These are phyloP conservation scores for Septoria linicola DNA, from an alignment of 2,329 filamentous ascomycete species.

Conservation along the genomic window DNA sequence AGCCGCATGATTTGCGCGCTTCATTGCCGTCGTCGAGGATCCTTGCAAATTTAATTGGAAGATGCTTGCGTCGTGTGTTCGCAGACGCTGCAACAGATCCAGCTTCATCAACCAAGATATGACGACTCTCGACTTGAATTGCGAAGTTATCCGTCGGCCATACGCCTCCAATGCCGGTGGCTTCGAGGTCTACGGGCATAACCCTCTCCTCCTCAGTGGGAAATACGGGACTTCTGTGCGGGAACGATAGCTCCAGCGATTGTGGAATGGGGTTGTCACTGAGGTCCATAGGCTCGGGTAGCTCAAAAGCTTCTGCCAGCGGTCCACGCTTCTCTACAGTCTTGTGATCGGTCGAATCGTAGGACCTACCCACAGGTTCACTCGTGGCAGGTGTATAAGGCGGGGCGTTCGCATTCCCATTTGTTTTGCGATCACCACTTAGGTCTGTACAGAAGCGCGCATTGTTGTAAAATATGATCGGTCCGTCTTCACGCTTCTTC, in stretches of 20 bases:
- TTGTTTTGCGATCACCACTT: constrained; percentile 58
- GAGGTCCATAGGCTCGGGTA: constrained; percentile 40
- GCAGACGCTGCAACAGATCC: constrained; percentile 10
- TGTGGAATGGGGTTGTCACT: constrained; percentile 40
- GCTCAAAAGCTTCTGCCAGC: constrained; percentile 27
- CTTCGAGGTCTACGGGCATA: constrained; percentile 44
- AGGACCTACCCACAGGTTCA: constrained; percentile 25
- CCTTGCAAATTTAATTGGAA: constrained; percentile 36
- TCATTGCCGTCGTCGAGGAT: constrained; percentile 30
- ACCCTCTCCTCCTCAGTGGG: constrained; percentile 10
- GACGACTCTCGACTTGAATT: constrained; percentile 50
- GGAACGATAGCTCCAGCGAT: constrained; percentile 41
- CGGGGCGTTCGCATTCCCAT: constrained; percentile 19
- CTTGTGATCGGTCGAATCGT: background rate
- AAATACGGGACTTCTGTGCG: constrained; percentile 33
- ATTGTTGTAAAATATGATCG: constrained; percentile 80
- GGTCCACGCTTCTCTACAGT: constrained; percentile 37
- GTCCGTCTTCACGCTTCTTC: constrained; percentile 64
- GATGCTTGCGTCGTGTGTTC: constrained; percentile 27
- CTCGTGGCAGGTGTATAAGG: constrained; percentile 25
- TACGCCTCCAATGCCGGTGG: constrained; percentile 59
- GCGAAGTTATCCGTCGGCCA: constrained; percentile 57
- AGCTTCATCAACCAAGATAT: constrained; percentile 25
- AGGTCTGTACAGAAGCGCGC: constrained; percentile 79
- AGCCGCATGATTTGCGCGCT: constrained; percentile 17